Evolutionary conservation across 2,329 filamentous ascomycete species (phyloP).

Genomic region (Aureobasidium sp.): DNA sequence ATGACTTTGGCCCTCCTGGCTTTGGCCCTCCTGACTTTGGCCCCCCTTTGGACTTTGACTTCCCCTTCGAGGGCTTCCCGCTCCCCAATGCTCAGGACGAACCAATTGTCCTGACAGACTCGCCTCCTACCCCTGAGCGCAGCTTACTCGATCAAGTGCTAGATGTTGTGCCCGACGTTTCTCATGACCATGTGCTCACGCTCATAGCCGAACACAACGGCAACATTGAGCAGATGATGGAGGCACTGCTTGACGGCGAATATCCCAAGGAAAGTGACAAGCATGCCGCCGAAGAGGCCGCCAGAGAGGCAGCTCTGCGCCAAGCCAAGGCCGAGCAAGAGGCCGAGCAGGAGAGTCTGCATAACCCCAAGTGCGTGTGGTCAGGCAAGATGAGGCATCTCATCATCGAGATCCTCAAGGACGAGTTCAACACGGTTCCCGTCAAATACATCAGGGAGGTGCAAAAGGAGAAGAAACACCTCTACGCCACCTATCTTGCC

Average conservation of each 20-base stretch:
- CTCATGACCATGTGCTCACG: conserved; percentile 25
- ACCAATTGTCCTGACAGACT: background rate
- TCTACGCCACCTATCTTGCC: conserved; percentile 34
- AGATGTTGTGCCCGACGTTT: conserved; percentile 30
- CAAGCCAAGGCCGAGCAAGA: conserved; percentile 21
- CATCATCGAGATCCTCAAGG: conserved; percentile 31
- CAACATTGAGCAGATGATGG: conserved; percentile 21
- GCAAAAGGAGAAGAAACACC: conserved; percentile 27
- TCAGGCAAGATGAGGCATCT: conserved; percentile 20
- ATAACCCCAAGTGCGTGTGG: background rate
- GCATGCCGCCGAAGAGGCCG: conserved; percentile 24
- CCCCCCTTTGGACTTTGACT: too few species aligned
- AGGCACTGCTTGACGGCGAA: conserved; percentile 23
- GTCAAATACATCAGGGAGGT: conserved; percentile 30
- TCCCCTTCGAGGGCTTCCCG: background rate
- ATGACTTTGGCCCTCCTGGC: background rate
- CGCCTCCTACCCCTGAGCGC: background rate
- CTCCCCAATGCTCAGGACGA: background rate
- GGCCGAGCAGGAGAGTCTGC: conserved; percentile 18
- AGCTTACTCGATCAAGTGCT: conserved; percentile 14
- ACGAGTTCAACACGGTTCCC: conserved; percentile 36
- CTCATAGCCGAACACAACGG: conserved; percentile 22
- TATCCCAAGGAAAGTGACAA: conserved; percentile 19
- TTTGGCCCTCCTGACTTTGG: background rate
- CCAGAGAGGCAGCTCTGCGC: conserved; percentile 24